phyloP scores from a whole-genome alignment of 2,329 filamentous ascomycete species.

The Penicillium sumatraense region DNA sequence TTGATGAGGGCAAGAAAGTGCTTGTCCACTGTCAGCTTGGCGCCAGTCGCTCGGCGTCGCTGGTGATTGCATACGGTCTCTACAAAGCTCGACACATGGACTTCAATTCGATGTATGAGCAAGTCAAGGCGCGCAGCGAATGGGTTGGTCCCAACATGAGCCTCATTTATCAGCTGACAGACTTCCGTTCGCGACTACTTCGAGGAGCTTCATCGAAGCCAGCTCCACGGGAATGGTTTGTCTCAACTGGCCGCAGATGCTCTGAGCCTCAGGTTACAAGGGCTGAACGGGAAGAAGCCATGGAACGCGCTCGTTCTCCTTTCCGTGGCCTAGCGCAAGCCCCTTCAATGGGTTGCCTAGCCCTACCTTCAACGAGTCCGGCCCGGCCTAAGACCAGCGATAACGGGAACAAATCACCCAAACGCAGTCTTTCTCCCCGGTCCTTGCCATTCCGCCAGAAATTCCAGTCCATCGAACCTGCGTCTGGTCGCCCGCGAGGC shows the following conservation, averaged over 20 bases:
- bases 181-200: slow-evolving; percentile 57
- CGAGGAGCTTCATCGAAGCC: slow-evolving; percentile 37
- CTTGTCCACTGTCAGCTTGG: slow-evolving; percentile 69
- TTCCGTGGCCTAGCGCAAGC: slow-evolving; percentile 29
- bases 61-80: slow-evolving; percentile 68
- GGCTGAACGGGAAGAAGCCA: slow-evolving; percentile 22
- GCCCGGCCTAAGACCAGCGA: slow-evolving; percentile 32
- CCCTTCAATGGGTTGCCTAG: slow-evolving; percentile 29
- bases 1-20: slow-evolving; percentile 62
- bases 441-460: slow-evolving; percentile 46
- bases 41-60: slow-evolving; percentile 67
- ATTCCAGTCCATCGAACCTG: slow-evolving; percentile 34
- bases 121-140: slow-evolving; percentile 66
- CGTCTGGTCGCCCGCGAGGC: slow-evolving; percentile 18
- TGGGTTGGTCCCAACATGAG: slow-evolving; percentile 74
- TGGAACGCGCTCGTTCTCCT: slow-evolving; percentile 16
- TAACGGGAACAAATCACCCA: slow-evolving; percentile 32
- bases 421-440: slow-evolving; percentile 39
- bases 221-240: slow-evolving; percentile 42
- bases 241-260: slow-evolving; percentile 30
- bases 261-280: slow-evolving; percentile 36
- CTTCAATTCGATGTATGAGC: slow-evolving; percentile 68
- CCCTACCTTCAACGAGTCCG: slow-evolving; percentile 29
- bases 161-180: slow-evolving; percentile 69
- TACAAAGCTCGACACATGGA: slow-evolving; percentile 66